Percentiles rank a stretch among this genome's conserved stretches.
These are phyloP conservation scores for Camptophora hylomeconis DNA, from an alignment of 2,329 filamentous ascomycete species.

Conservation along the genomic window DNA sequence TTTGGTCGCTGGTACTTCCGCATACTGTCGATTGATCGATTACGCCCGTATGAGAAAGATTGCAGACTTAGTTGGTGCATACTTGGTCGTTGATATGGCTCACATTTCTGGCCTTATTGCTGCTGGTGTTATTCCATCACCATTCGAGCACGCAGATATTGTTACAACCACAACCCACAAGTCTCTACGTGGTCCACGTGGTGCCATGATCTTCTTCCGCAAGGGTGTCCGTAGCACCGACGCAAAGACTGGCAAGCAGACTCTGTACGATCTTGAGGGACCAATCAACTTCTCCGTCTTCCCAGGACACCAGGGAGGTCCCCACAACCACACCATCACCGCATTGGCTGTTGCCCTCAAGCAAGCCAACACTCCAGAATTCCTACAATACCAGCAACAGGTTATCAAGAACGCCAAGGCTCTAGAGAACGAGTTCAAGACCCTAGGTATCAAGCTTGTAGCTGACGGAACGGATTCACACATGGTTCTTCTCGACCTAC, in stretches of 20 bases:
- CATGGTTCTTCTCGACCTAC: slow-evolving; percentile 90
- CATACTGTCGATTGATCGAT: slow-evolving; percentile 96
- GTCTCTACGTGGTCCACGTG: slow-evolving; percentile 90
- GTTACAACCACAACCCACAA: slow-evolving; percentile 99
- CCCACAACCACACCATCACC: slow-evolving; percentile 99
- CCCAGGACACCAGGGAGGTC: slow-evolving; percentile 95
- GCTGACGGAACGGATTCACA: slow-evolving; percentile 94
- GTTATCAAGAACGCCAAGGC: slow-evolving; percentile 90
- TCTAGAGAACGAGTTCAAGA: slow-evolving; percentile 56
- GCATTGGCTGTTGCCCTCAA: slow-evolving; percentile 88
- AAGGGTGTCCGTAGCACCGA: slow-evolving; percentile 87
- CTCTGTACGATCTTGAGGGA: slow-evolving; percentile 81
- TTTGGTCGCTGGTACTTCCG: slow-evolving; percentile 89
- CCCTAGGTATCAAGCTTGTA: slow-evolving; percentile 84
- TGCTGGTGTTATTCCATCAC: slow-evolving; percentile 81
- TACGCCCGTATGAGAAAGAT: slow-evolving; percentile 94
- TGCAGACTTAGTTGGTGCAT: slow-evolving; percentile 82
- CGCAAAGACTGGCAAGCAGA: slow-evolving; percentile 80
- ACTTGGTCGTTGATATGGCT: slow-evolving; percentile 94
- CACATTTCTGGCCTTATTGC: slow-evolving; percentile 96
- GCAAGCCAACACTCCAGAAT: slow-evolving; percentile 81
- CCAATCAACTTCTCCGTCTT: slow-evolving; percentile 99
- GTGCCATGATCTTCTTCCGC: slow-evolving; percentile 99
- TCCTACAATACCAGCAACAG: slow-evolving; percentile 85
- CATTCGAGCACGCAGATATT: slow-evolving; percentile 84